phyloP scores from a whole-genome alignment of 805 yeast species.

The Sugiyamaella marilandica region DNA sequence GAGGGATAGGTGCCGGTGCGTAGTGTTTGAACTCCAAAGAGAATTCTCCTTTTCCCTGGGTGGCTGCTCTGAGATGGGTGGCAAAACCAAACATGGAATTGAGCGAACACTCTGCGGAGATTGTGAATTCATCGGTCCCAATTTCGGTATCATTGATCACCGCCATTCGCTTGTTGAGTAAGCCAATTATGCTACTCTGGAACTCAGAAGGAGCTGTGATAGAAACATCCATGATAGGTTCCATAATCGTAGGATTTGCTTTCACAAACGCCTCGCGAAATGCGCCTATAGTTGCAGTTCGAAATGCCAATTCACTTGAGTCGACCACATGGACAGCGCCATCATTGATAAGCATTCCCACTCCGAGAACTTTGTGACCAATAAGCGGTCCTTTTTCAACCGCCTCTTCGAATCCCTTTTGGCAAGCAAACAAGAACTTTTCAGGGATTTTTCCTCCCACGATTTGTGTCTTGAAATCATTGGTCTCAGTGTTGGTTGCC shows the following conservation, averaged over 20 bases:
- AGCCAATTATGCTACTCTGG: slow-evolving; percentile 89
- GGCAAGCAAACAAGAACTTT: slow-evolving; percentile 89
- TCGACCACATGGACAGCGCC: slow-evolving; percentile 98
- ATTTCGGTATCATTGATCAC: slow-evolving; percentile 91
- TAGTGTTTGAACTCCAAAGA: slow-evolving; percentile 91
- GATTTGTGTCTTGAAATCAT: slow-evolving; percentile 76
- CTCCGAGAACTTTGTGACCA: slow-evolving; percentile 92
- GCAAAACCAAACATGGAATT: slow-evolving; percentile 96
- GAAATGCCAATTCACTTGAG: slow-evolving; percentile 92
- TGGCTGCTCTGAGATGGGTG: slow-evolving; percentile 87
- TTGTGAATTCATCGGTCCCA: slow-evolving; percentile 89
- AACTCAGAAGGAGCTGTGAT: slow-evolving; percentile 94
- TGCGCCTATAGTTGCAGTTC: slow-evolving; percentile 87
- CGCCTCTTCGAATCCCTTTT: slow-evolving; percentile 91
- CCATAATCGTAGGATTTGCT: slow-evolving; percentile 83
- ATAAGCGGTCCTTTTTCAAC: slow-evolving; percentile 94
- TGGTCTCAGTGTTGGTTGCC: slow-evolving; percentile 33
- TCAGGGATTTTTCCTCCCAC: slow-evolving; percentile 98
- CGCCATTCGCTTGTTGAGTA: slow-evolving; percentile 88
- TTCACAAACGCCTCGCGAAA: slow-evolving; percentile 84
- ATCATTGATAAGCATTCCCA: slow-evolving; percentile 87
- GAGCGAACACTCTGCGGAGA: slow-evolving; percentile 93
- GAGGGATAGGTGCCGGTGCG: slow-evolving; percentile 82
- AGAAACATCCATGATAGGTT: slow-evolving; percentile 93
- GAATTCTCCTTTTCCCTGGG: slow-evolving; percentile 99